Evolutionary conservation across 306 rosid species (phyloP), one percentile per base, ranked within the genome.

Genomic region (Vigna reflexopilosa): DNA sequence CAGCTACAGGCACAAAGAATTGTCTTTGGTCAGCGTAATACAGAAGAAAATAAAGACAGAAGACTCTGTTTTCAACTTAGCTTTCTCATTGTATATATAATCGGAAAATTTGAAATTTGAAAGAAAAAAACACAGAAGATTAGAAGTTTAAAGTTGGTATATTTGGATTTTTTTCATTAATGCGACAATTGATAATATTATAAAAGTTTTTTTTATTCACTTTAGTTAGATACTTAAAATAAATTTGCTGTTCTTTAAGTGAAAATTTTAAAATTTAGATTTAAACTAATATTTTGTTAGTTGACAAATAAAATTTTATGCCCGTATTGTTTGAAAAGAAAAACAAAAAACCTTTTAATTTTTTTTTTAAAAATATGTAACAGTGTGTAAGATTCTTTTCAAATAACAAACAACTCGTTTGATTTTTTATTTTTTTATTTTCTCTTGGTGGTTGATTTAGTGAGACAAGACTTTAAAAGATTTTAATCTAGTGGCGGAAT

Each of bases 21-120:
- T 62, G 83, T 73, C 84, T 78, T 72, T 56, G 83, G 87, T 84
- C 86, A 16, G 80, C 82, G 19, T 38, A 17, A 24, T 40, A 51
- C 55, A 49, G 19, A 58, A 49, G 32, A 78, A 63, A 69, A 67
- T 28, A 45, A 52, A 67, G 59, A 65, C n/a, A 28, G 22, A 36
- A 59, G 13, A 24, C 28, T 22, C 80, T 20, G 22, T 28, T 49
- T 80, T 80, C 74, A 42, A 55, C 76, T 64, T 65, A 54, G 22
- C 69, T 62, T 72, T 72, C 51, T 1, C 36, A 24, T 7, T 32
- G 0, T 36, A 62, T 15, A 59, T 38, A 17, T n/a, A 38, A 36
- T 36, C 6, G 38, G 20, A 15, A 6, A 0, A 45, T 67, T 65
- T 36, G 28, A 65, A 15, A 65, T 65, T 65, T 36, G 69, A 34